Evolutionary conservation across 306 rosid genomes (phyloP), one percentile per base, ranked within the genome.

Genomic region (Cucurbita pepo): DNA sequence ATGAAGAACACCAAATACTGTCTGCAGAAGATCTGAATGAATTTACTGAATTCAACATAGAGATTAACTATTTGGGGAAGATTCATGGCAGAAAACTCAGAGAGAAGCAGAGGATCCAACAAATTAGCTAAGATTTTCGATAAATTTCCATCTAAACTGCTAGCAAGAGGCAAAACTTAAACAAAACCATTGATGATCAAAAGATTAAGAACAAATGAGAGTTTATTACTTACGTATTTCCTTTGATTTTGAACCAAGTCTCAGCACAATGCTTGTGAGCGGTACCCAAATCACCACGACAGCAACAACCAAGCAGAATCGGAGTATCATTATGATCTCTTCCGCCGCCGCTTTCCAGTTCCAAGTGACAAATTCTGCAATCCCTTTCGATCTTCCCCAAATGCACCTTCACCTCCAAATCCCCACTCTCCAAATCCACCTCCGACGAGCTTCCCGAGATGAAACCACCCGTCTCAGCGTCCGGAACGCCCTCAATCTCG

Each of bases 231-330:
- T 59, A 84, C 85, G 79, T 76, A 30, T 83, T 83, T 36, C 85
- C 87, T 77, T 72, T 83, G 79, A 83, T 83, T 78, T 81, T 78
- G 85, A 81, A 83, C 87, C 85, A 81, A 73, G 83, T 81, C 66
- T 81, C 81, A 43, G 85, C 87, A 22, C 87, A 81, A 3, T 84
- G 87, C 83, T 73, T 76, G 63, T 84, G 83, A 55, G 87, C 81
- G 44, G 87, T 50, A 55, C 79, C 85, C 81, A 81, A 21, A 78
- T 81, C 85, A 53, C 85, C 85, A 25, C 79, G 77, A 66, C 87
- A 83, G 62, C 79, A 73, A 11, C 87, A 83, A 13, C 87, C 85
- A 56, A 83, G 55, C 30, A 78, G 75, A 55, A 83, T 83, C 12
- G 81, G 73, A 75, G 58, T 13, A 16, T 79, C 84, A 71, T 45